phyloP scores from a whole-genome alignment of 306 rosid genomes.

The Ammopiptanthus mongolicus region DNA sequence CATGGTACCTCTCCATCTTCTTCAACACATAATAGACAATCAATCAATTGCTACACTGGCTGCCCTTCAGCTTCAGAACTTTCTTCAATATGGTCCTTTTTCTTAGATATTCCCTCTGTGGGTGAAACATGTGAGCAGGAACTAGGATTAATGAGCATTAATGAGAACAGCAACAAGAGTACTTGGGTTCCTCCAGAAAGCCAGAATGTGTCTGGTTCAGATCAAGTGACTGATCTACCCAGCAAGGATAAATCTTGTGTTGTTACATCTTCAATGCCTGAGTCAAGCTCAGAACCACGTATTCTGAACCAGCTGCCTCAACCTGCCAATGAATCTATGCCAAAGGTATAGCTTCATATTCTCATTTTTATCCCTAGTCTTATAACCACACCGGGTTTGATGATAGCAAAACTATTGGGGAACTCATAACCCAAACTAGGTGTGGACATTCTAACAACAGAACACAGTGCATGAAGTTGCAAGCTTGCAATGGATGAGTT shows the following conservation, averaged over 20 bases:
- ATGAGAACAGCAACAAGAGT: slow-evolving; percentile 48
- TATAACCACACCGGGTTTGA: not conserved
- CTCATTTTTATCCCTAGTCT: not conserved
- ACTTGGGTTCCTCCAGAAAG: slow-evolving; percentile 42
- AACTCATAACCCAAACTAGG: not conserved
- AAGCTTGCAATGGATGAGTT: not conserved
- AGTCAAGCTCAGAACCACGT: slow-evolving; percentile 32
- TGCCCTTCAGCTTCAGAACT: slow-evolving; percentile 92
- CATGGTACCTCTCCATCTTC: slow-evolving; percentile 58
- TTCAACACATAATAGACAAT: slow-evolving; percentile 67
- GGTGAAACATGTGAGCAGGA: slow-evolving; percentile 88
- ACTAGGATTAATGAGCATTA: slow-evolving; percentile 84
- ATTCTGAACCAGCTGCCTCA: slow-evolving; percentile 38
- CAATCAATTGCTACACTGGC: slow-evolving; percentile 76
- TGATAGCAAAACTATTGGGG: not conserved
- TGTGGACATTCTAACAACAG: not conserved
- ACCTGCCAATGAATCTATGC: slow-evolving; percentile 40
- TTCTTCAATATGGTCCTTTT: slow-evolving; percentile 91
- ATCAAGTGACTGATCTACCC: slow-evolving; percentile 29
- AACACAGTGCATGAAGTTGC: not conserved
- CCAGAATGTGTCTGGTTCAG: slow-evolving; percentile 37
- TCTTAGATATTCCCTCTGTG: slow-evolving; percentile 48
- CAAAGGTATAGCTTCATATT: slow-evolving; percentile 59
- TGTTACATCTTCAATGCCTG: slow-evolving; percentile 53
- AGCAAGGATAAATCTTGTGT: slow-evolving; percentile 40